Base-by-base conservation (phyloP, 305 asterid species). In the Rubia peregrina region DNA sequence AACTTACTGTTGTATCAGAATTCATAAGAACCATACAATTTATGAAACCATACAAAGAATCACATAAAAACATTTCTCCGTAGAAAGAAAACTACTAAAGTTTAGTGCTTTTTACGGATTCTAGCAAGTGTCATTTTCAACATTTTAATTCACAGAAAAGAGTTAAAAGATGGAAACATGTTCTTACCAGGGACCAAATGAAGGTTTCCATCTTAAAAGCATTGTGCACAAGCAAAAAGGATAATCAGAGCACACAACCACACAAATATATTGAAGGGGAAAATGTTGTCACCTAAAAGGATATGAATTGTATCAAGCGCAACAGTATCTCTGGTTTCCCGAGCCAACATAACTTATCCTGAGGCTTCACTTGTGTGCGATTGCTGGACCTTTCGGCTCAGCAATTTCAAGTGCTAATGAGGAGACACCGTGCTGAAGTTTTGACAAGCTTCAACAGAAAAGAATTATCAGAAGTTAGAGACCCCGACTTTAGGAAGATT, bases 151-250 rank as follows among this genome's bases (percentile, higher is more conserved):
- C 24, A n/a, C 61, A 55, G 46, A 70, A 46, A 69, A n/a, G 43
- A 40, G 13, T 9, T 36, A 17, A 36, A 10, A 38, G 26, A 69
- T 42, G 71, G 41, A 62, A 66, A 61, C 6, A 16, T 41, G 42
- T 0, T 64, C 59, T 77, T 84, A 93, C 98, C 95, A 88, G 70
- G 75, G 92, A 89, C 97, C 98, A 93, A 74, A 89, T 80, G 75
- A 90, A 93, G 7, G 97, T 89, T 53, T 95, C 97, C 98, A 93
- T 89, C 86, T 93, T 97, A 75, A 93, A 93, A 76, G 97, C 94
- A 80, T 90, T 93, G 95, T 93, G 93, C 83, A 30, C 36, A 65
- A 44, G 5, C 36, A 48, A 68, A 16, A 53, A 51, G 73, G 9
- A 41, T 24, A 16, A 43, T 69, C 63, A 65, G 17, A 30, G 1